Base-by-base conservation (phyloP, 352 stramenopile genomes). In the Phytophthora kernoviae region DNA sequence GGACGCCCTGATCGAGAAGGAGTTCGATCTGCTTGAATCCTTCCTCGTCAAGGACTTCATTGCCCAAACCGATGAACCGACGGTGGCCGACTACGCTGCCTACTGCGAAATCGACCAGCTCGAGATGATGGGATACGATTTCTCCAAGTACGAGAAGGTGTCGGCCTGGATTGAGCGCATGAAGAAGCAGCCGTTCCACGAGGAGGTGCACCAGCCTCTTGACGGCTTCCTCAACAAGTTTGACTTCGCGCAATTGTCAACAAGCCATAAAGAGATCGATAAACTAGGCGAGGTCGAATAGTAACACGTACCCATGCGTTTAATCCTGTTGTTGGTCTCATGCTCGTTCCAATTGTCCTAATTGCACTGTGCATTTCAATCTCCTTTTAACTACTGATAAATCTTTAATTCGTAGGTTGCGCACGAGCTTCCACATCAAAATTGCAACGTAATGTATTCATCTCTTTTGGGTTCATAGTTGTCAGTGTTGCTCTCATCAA, bases 41-140 rank as follows among this genome's bases (percentile, higher is more conserved):
- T 84, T 84, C 33, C 48, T 90, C 15, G 60, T 68, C 27, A 73
- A 81, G 0, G 65, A 80, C 46, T 90, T 64, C 52, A 64, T 88
- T 32, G 81, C 78, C 0, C 55, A 73, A 22, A 79, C 76, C 22
- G 57, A 81, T 42, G 55, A 58, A n/a, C 76, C 78, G n/a, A 91
- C 81, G 10, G 62, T 91, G 41, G 81, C 79, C 2, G 81, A 91
- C 52, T 77, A 70, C 32, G 65, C 70, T 4, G 57, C 64, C 12
- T 88, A 90, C 70, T 87, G 74, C 32, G 78, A 90, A 62, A 76
- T 79, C 39, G 81, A 86, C 62, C 81, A 88, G 62, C 61, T 88
- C 4, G 72, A 87, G 53, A 37, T 75, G n/a, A 79, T 86, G 51
- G 69, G 65, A 7, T 77, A 76, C 52, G 62, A 87, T 46, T 78